Evolutionary conservation across 306 rosid species (phyloP).

Genomic region (Cucurbita argyrosperma): DNA sequence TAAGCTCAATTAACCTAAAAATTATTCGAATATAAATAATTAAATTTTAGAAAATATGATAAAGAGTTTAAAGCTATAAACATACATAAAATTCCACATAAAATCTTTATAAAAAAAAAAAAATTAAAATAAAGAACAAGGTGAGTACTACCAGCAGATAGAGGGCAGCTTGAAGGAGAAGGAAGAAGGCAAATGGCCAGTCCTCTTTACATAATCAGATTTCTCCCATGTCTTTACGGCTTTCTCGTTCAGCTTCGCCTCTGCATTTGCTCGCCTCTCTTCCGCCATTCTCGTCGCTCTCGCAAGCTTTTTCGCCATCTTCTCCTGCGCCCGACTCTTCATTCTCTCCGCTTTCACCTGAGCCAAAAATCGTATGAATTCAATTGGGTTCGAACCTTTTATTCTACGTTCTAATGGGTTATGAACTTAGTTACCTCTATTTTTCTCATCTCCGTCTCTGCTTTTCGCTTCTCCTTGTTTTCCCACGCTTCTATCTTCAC

Average conservation of each 20-base stretch:
- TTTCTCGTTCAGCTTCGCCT: constrained; percentile 60
- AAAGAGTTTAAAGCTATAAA: no score
- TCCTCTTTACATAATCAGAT: constrained; percentile 70
- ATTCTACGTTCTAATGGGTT: no score
- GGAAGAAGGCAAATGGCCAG: constrained; percentile 72
- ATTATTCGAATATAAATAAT: no score
- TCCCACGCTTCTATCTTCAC: constrained; percentile 93
- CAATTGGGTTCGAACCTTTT: not conserved
- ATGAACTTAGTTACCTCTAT: constrained; percentile 48
- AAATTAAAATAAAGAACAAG: not conserved
- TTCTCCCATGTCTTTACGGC: constrained; percentile 57
- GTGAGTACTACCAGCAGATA: constrained; percentile 49
- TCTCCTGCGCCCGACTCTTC: constrained; percentile 69
- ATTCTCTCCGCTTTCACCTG: constrained; percentile 85
- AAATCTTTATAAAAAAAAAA: no score
- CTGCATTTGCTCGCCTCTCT: constrained; percentile 70
- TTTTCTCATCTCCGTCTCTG: constrained; percentile 84
- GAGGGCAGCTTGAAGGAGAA: constrained; percentile 80
- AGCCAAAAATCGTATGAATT: not conserved
- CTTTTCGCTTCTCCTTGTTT: constrained; percentile 83
- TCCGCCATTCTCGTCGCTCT: constrained; percentile 63
- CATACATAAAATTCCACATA: no score
- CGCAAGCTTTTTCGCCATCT: constrained; percentile 47
- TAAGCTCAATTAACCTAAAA: no score
- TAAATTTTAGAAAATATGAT: no score